A percentile compares a stretch with the other conserved stretches of the same genome.
Evolutionary conservation across 192 early-diverging fungal species (phyloP).

Genomic region (Linnemannia elongata): DNA sequence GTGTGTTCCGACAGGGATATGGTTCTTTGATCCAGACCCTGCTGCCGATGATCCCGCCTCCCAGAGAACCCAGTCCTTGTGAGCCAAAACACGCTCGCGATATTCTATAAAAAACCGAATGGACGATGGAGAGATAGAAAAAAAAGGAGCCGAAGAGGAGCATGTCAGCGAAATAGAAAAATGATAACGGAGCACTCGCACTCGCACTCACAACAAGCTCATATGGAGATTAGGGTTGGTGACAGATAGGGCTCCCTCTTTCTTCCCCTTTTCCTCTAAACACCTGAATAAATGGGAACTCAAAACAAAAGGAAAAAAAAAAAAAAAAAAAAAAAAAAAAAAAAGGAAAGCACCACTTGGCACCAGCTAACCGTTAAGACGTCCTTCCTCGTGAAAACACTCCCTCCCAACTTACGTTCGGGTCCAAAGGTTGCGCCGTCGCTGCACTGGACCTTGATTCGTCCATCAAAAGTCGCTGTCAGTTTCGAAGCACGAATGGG

Average conservation of each 20-base stretch:
- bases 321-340: background rate
- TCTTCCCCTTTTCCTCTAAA: background rate
- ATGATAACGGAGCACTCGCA: background rate
- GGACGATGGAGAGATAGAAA: background rate
- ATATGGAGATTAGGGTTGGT: background rate
- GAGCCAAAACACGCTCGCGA: slow-evolving; percentile 49
- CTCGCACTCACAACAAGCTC: no score
- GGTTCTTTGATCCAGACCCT: slow-evolving; percentile 41
- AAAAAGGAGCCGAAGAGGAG: background rate
- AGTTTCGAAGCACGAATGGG: slow-evolving; percentile 46
- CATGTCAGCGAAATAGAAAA: slow-evolving; percentile 11
- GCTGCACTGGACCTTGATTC: slow-evolving; percentile 55
- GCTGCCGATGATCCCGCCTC: slow-evolving; percentile 37
- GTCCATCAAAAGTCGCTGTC: slow-evolving; percentile 48
- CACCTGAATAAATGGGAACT: background rate
- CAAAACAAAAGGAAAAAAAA: background rate
- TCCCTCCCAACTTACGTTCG: slow-evolving; percentile 32
- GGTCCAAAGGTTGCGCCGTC: slow-evolving; percentile 53
- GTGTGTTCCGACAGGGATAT: slow-evolving; percentile 52
- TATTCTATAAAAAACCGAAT: slow-evolving; percentile 26
- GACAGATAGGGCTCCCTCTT: background rate
- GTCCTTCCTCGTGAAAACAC: background rate
- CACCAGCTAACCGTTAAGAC: background rate
- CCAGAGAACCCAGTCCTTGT: slow-evolving; percentile 58
- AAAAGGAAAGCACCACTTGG: background rate